phyloP scores from a whole-genome alignment of 2,329 filamentous ascomycete genomes.

The Fusarium gaditjirri region DNA sequence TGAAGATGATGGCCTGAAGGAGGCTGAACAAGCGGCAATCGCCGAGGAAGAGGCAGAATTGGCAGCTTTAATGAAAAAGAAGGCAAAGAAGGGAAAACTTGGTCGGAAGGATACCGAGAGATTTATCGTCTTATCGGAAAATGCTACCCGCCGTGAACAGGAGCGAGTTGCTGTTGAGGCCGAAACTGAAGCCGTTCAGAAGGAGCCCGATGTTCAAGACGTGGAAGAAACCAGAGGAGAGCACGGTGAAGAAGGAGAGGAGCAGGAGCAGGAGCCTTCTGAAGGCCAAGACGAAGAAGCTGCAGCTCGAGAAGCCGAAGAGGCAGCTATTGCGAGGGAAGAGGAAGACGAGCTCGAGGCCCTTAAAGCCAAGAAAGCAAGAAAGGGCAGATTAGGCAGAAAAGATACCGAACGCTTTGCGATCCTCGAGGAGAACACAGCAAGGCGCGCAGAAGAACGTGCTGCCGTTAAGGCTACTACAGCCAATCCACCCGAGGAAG shows the following conservation, averaged over 20 bases:
- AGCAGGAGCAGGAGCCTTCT: constrained; percentile 21
- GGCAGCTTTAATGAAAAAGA: constrained; percentile 51
- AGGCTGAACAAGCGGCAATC: constrained; percentile 42
- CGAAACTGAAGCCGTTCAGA: constrained; percentile 12
- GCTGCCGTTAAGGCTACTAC: constrained; percentile 19
- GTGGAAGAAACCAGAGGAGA: constrained; percentile 37
- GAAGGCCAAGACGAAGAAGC: constrained; percentile 1
- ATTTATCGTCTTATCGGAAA: constrained; percentile 23
- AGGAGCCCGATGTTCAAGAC: constrained; percentile 37
- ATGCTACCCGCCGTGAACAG: constrained; percentile 28
- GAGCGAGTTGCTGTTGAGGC: constrained; percentile 38
- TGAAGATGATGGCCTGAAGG: constrained; percentile 14
- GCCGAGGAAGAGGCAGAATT: constrained; percentile 53
- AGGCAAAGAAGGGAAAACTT: constrained; percentile 49
- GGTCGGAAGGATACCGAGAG: constrained; percentile 41
- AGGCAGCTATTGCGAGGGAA: constrained; percentile 41
- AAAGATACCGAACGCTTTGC: constrained; percentile 37
- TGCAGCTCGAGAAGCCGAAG: constrained; percentile 31
- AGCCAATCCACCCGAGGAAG: constrained; percentile 35
- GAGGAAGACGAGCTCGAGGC: constrained; percentile 56
- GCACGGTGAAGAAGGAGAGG: constrained; percentile 19
- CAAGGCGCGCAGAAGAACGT: constrained; percentile 41
- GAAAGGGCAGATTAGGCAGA: constrained; percentile 47
- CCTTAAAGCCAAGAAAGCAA: constrained; percentile 50
- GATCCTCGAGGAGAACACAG: constrained; percentile 18